Conservation (phyloP, 2,329 filamentous ascomycete genomes). For the Alternaria atra region DNA sequence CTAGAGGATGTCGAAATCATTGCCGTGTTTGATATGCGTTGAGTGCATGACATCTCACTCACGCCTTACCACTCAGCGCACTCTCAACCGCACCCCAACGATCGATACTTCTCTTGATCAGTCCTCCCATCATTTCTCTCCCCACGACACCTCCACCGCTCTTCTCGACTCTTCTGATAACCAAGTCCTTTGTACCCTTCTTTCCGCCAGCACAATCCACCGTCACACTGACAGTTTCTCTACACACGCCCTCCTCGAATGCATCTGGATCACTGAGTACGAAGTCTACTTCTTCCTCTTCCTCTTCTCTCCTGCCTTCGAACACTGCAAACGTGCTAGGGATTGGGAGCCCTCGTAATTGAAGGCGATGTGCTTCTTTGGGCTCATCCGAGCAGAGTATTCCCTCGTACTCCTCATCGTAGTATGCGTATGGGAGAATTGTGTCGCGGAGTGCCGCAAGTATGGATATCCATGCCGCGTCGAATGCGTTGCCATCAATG, state of each 20-base stretch:
- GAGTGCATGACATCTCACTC: slow-evolving; percentile 4
- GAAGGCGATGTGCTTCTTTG: slow-evolving; percentile 64
- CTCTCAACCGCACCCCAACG: slow-evolving; percentile 69
- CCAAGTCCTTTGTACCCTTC: slow-evolving; percentile 73
- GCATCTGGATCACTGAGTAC: slow-evolving; percentile 87
- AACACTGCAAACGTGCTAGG: slow-evolving; percentile 83
- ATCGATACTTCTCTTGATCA: slow-evolving; percentile 67
- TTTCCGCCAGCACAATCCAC: slow-evolving; percentile 71
- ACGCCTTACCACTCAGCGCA: slow-evolving; percentile 24
- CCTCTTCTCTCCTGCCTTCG: slow-evolving; percentile 55
- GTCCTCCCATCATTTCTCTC: slow-evolving; percentile 66
- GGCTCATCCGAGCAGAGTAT: slow-evolving; percentile 76
- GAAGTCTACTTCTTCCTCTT: slow-evolving; percentile 63
- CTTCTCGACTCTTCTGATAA: slow-evolving; percentile 79
- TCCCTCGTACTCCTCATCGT: slow-evolving; percentile 82
- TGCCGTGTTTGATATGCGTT: neutral
- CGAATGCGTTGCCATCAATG: slow-evolving; percentile 89
- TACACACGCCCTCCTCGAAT: slow-evolving; percentile 85
- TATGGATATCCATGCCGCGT: slow-evolving; percentile 86
- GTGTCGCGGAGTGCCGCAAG: slow-evolving; percentile 83
- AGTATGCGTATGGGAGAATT: slow-evolving; percentile 78
- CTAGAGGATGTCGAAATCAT: neutral
- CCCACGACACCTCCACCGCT: slow-evolving; percentile 78
- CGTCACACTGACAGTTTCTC: slow-evolving; percentile 83
- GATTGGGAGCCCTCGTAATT: slow-evolving; percentile 73